Evolutionary conservation across 176 grass and related monocot genomes (phyloP), one percentile per base, ranked within the genome.

Genomic region (Bothriochloa decipiens): DNA sequence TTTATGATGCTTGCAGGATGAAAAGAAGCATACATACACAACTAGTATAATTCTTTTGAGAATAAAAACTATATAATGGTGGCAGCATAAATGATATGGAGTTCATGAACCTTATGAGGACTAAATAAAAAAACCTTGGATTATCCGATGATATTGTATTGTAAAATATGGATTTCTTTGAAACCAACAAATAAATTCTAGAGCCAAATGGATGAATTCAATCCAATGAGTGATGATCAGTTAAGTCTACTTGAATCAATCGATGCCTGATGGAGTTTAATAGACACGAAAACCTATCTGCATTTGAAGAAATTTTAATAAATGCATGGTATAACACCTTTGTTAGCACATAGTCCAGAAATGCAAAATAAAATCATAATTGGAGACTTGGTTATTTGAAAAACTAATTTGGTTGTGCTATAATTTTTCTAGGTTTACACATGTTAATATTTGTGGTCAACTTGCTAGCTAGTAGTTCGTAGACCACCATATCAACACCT

Each of bases 1-100:
- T 81, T 66, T 74, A 50, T 57, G 69, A 81, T 81, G 67, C 84
- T 75, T n/a, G 18, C 65, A 45, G 22, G 45, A 81, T 49, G 47
- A 45, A 85, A 73, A 86, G 61, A 65, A 40, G 52, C n/a, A 62
- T 62, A 74, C n/a, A 23, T 73, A 43, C 7, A 66, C 23, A 0
- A 26, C 22, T 8, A 11, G 22, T 52, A 81, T 42, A 65, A 18
- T 43, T 35, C 0, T 25, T 68, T 81, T 35, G 4, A 70, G 7
- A 55, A 11, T 40, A 29, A 78, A 62, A 37, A 7, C 57, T 26
- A 62, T 62, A 23, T 26, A 71, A 71, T 40, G 26, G 16, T 64
- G 58, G 58, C 8, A 16, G 22, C n/a, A 52, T 32, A 52, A 29
- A 53, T 57, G 15, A 80, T 65, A 80, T 65, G 28, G 41, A 73